Evolutionary conservation across 2,329 filamentous ascomycete species (phyloP), one percentile per base, ranked within the genome.

Genomic region (Penicillium sp.): DNA sequence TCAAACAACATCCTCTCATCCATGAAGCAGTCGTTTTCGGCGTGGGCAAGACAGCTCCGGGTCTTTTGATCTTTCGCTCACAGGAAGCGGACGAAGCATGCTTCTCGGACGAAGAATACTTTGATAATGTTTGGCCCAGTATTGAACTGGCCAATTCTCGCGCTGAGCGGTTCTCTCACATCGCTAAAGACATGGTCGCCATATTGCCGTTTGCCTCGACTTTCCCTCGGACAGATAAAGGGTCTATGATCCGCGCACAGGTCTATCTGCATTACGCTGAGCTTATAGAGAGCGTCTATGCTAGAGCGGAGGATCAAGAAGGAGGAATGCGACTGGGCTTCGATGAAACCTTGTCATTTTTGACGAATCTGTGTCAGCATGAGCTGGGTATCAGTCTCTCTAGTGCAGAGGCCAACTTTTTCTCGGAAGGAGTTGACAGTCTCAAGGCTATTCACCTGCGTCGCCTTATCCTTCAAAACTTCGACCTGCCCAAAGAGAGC

Each of bases 151-250:
- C 77, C 24, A 80, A 81, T 55, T 55, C 56, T 2, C 66, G 70
- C 3, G 72, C 77, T 3, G 78, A 80, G 44, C 69, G 70, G n/a
- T 78, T 78, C 56, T 75, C 77, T 0, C 77, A 77, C 41, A 74
- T 80, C 16, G 69, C 77, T 1, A 68, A 68, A n/a, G 77, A 79
- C 22, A 74, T 78, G 68, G 65, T 80, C 22, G 62, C 65, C 8
- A 60, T 73, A 2, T 53, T 80, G 3, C 67, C 72, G 2, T 57
- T 56, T 7, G 72, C 73, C 16, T 63, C 70, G 0, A 63, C 73
- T 0, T 83, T 79, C 47, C 80, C 82, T 0, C 68, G 71, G 2
- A 84, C 82, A 0, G 83, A 84, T 53, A 85, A 85, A 63, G 79
- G 80, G 1, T 82, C 77, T 0, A 74, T 82, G 55, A 84, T 84